These are phyloP conservation scores for Saturnispora gosingensis DNA, from an alignment of 805 yeast species.

Conservation along the genomic window DNA sequence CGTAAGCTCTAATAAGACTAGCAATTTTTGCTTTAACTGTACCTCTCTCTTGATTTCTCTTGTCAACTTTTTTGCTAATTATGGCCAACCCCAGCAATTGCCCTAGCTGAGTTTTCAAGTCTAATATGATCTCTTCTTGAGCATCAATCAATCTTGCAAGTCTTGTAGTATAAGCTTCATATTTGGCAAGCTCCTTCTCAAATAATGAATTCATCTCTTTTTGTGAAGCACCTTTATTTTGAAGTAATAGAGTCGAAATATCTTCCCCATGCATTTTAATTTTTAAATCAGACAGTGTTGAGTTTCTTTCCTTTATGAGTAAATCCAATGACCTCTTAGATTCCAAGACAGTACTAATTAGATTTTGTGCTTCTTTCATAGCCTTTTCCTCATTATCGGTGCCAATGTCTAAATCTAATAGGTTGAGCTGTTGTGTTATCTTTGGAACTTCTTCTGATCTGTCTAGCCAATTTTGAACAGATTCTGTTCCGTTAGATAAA, in stretches of 20 bases:
- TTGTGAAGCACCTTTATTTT: conserved; percentile 42
- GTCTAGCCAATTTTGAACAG: conserved; percentile 28
- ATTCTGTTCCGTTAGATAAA: conserved; percentile 36
- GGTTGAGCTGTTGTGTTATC: conserved; percentile 26
- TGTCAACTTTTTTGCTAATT: conserved; percentile 36
- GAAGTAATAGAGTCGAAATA: conserved; percentile 63
- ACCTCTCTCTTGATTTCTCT: conserved; percentile 32
- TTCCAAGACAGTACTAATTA: conserved; percentile 45
- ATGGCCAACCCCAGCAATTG: conserved; percentile 37
- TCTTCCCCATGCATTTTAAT: conserved; percentile 71
- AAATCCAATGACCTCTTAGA: conserved; percentile 50
- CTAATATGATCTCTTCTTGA: conserved; percentile 43
- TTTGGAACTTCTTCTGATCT: background rate
- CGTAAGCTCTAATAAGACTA: conserved; percentile 39
- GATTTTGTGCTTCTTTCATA: conserved; percentile 24
- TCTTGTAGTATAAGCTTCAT: conserved; percentile 56
- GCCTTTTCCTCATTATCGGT: conserved; percentile 6
- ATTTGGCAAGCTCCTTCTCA: conserved; percentile 66
- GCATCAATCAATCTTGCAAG: conserved; percentile 58
- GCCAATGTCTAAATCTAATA: conserved; percentile 61
- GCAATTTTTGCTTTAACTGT: conserved; percentile 31
- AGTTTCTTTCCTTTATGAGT: conserved; percentile 53
- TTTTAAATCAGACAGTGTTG: conserved; percentile 57
- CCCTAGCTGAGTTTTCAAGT: conserved; percentile 36
- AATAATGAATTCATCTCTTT: conserved; percentile 44